Conservation (phyloP, 352 stramenopile species). For the Halophytophthora batemanensis region DNA sequence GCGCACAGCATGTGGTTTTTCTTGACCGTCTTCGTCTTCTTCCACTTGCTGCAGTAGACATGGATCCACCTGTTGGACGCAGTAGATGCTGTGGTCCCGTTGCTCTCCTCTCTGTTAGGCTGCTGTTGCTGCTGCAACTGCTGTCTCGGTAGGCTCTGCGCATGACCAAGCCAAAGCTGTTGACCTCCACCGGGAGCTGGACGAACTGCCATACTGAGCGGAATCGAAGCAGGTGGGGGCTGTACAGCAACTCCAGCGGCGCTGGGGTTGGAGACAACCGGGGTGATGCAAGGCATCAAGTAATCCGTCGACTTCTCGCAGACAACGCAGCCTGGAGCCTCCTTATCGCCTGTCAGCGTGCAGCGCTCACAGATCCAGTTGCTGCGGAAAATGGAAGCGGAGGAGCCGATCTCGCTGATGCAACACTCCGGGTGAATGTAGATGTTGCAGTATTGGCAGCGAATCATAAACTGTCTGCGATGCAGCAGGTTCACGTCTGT, state of each 20-base stretch:
- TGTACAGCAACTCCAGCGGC: constrained; percentile 9
- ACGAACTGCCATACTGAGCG: constrained; percentile 12
- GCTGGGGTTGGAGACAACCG: constrained; percentile 1
- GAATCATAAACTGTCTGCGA: constrained; percentile 80
- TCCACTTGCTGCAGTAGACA: constrained; percentile 75
- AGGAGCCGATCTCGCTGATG: constrained; percentile 63
- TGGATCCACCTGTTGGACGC: constrained; percentile 64
- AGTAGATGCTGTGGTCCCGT: constrained; percentile 7
- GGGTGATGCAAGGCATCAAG: constrained; percentile 68
- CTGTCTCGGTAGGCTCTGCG: constrained; percentile 26
- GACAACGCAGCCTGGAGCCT: constrained; percentile 44
- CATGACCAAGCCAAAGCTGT: constrained; percentile 26
- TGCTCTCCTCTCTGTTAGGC: constrained; percentile 9
- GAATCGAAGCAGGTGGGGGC: constrained; percentile 5
- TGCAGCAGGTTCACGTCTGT: constrained; percentile 52
- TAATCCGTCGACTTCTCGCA: constrained; percentile 74
- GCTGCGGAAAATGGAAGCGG: constrained; percentile 54
- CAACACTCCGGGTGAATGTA: constrained; percentile 81
- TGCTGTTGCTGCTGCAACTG: constrained; percentile 11
- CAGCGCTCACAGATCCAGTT: constrained; percentile 88
- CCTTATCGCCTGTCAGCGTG: constrained; percentile 41
- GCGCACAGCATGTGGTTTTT: constrained; percentile 61
- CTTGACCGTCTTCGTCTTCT: constrained; percentile 65
- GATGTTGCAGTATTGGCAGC: constrained; percentile 83
- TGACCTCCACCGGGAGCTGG: constrained; percentile 21